Percentiles rank a stretch among this genome's conserved stretches.
These are phyloP conservation scores for Hyaloscypha finlandica DNA, from an alignment of 495 filamentous ascomycete genomes.

Conservation along the genomic window DNA sequence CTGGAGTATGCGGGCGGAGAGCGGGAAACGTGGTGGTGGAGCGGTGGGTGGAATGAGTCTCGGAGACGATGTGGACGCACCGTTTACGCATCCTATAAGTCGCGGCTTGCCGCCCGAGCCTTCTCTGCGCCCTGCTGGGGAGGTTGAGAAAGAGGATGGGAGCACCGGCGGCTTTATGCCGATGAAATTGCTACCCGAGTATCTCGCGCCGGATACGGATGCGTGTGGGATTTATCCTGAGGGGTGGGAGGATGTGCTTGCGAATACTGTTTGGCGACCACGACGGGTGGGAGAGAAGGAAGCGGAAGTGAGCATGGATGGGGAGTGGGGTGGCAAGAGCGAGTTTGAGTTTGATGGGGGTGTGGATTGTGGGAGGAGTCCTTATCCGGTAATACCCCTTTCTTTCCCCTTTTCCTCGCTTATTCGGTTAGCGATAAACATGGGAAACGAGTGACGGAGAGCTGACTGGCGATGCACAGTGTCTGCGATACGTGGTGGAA, in stretches of 20 bases:
- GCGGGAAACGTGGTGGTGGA: no score
- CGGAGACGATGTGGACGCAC: neutral
- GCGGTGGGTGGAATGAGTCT: neutral
- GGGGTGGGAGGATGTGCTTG: slow-evolving; percentile 13
- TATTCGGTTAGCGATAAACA: neutral
- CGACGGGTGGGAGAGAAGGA: slow-evolving; percentile 24
- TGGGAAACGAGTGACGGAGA: no score
- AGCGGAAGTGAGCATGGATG: slow-evolving; percentile 19
- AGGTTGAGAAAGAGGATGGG: neutral
- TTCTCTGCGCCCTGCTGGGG: neutral
- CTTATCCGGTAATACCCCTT: slow-evolving; percentile 21
- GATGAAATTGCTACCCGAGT: slow-evolving; percentile 23
- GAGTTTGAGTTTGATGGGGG: slow-evolving; percentile 23
- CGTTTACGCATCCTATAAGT: neutral
- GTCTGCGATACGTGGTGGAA: neutral
- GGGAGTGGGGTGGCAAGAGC: neutral
- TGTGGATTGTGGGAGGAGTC: slow-evolving; percentile 31
- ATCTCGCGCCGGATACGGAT: neutral
- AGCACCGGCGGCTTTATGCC: slow-evolving; percentile 21
- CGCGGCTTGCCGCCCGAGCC: neutral
- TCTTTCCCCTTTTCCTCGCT: neutral
- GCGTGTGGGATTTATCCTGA: neutral
- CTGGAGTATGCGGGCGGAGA: no score
- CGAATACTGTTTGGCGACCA: slow-evolving; percentile 28
- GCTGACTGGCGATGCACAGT: neutral